Evolutionary conservation across 768 basidiomycete genomes (phyloP).

Genomic region (Hygrophorus pudorinus): DNA sequence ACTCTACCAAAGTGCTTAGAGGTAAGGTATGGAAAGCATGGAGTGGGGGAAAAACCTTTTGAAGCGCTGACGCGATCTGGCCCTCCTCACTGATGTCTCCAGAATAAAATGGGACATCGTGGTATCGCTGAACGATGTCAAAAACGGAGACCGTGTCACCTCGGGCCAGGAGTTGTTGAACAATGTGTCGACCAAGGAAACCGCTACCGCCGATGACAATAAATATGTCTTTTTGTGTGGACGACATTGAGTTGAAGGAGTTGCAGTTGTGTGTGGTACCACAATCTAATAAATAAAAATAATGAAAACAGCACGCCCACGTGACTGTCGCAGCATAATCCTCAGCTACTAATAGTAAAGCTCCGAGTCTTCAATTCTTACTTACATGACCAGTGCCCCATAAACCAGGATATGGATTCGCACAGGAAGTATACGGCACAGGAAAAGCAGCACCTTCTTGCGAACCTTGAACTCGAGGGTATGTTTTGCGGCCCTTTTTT

Average conservation of each 20-base stretch:
- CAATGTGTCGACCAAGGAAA: conserved; percentile 86
- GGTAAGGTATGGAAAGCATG: background rate
- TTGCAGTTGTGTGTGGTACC: too few relatives aligned
- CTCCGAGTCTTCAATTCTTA: too few relatives aligned
- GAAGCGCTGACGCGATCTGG: conserved; percentile 61
- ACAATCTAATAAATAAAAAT: too few relatives aligned
- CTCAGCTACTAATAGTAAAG: too few relatives aligned
- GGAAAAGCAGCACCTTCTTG: conserved; percentile 66
- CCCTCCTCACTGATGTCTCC: conserved; percentile 80
- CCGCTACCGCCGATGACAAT: conserved; percentile 93
- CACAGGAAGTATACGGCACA: conserved; percentile 41
- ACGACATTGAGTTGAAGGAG: conserved; percentile 1
- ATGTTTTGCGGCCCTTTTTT: conserved; percentile 9
- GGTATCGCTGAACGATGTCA: conserved; percentile 87
- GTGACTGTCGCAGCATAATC: too few relatives aligned
- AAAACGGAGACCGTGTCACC: conserved; percentile 78
- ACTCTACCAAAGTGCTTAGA: conserved; percentile 32
- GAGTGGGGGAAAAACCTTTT: conserved; percentile 37
- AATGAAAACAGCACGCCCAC: too few relatives aligned
- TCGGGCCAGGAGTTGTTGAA: conserved; percentile 71
- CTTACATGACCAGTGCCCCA: too few relatives aligned
- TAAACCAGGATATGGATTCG: conserved; percentile 7
- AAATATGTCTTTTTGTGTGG: conserved; percentile 48
- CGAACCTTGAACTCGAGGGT: conserved; percentile 80
- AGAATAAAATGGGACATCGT: conserved; percentile 79